phyloP scores from a whole-genome alignment of 176 grass and related monocot genomes.

The Urochloa ruziziensis region DNA sequence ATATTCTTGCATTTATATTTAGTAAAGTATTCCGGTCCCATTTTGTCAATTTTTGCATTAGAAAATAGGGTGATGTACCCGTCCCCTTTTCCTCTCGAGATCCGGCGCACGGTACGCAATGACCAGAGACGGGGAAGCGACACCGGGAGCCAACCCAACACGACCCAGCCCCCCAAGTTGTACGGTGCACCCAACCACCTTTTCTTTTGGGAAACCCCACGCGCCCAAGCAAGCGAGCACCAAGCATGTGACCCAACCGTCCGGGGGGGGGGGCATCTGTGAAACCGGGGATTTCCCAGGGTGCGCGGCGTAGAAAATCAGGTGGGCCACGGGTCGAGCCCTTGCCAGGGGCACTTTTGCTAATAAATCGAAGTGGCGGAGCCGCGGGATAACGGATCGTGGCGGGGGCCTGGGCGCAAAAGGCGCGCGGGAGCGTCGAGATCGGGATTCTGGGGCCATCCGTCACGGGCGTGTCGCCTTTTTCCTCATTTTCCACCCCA shows the following conservation, averaged over 20 bases:
- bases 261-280: not conserved
- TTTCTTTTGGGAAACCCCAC: not conserved
- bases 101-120: not conserved
- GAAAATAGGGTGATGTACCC: not conserved
- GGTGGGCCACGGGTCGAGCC: not conserved
- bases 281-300: not conserved
- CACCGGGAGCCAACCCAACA: not conserved
- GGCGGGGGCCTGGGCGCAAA: not conserved
- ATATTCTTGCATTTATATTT: not conserved
- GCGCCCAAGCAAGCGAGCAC: conserved; percentile 22
- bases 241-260: conserved; percentile 30
- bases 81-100: not conserved
- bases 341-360: not conserved
- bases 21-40: not conserved
- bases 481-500: not conserved
- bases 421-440: conserved; percentile 3
- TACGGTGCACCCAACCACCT: not conserved
- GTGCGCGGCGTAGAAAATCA: not conserved
- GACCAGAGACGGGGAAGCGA: not conserved
- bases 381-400: fast-evolving
- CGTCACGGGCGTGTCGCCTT: conserved; percentile 53
- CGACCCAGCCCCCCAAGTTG: not conserved
- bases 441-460: conserved; percentile 55
- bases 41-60: not conserved
- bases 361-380: fast-evolving